Conservation (phyloP, 305 asterid genomes). For the Nicotiana rustica region DNA sequence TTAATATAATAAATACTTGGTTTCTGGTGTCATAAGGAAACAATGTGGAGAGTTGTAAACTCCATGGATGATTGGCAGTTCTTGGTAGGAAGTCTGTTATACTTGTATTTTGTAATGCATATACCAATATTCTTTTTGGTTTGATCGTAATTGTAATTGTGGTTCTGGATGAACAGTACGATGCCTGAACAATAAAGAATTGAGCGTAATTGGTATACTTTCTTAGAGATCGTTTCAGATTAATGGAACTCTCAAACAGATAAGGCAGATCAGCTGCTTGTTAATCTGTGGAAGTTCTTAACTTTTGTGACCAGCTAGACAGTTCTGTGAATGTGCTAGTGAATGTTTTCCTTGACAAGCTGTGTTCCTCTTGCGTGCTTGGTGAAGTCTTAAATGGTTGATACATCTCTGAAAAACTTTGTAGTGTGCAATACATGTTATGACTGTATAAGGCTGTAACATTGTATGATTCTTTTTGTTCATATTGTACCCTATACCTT, state of each 20-base stretch:
- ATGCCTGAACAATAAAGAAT: not conserved
- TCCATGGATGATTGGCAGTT: not conserved
- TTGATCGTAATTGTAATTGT: not conserved
- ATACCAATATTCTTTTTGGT: not conserved
- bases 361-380: not conserved
- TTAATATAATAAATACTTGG: constrained; percentile 17
- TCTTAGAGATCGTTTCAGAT: not conserved
- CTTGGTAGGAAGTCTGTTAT: not conserved
- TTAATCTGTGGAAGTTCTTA: not conserved
- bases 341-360: constrained; percentile 18
- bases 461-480: not conserved
- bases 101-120: not conserved
- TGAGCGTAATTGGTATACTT: not conserved
- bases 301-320: not conserved
- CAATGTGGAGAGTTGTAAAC: not conserved
- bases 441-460: not conserved
- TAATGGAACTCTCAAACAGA: not conserved
- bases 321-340: not conserved
- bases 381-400: not conserved
- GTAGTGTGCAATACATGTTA: constrained; percentile 9
- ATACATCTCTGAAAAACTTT: not conserved
- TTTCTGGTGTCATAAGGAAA: constrained; percentile 12
- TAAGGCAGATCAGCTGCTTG: constrained; percentile 1
- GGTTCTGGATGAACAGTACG: not conserved
- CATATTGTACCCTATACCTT: not conserved